Percentiles rank a stretch among this genome's conserved stretches.
phyloP scores from a whole-genome alignment of 2,329 filamentous ascomycete species.

The Alternaria arbusti region DNA sequence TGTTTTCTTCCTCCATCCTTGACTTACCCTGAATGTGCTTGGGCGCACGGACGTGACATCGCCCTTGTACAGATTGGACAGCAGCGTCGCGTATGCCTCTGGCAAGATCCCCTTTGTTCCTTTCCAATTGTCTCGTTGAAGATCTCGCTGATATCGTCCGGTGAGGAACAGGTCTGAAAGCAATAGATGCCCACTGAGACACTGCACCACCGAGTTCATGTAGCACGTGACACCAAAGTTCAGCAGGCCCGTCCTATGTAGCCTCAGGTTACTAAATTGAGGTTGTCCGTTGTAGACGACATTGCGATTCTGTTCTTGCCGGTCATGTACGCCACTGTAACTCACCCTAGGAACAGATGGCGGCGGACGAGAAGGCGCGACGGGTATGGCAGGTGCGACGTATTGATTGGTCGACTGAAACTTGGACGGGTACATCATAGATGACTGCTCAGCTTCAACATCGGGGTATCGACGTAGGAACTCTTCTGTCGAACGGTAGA shows the following conservation, averaged over 20 bases:
- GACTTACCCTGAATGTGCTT: slow-evolving; percentile 53
- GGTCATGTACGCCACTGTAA: slow-evolving; percentile 80
- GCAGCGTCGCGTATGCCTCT: slow-evolving; percentile 66
- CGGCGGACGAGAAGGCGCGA: slow-evolving; percentile 64
- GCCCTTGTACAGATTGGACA: slow-evolving; percentile 68
- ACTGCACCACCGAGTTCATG: slow-evolving; percentile 89
- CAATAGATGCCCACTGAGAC: slow-evolving; percentile 73
- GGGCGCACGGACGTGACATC: slow-evolving; percentile 57
- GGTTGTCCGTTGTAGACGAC: slow-evolving; percentile 55
- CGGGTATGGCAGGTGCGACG: slow-evolving; percentile 62
- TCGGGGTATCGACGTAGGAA: slow-evolving; percentile 84
- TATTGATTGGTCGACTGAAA: slow-evolving; percentile 53
- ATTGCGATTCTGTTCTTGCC: slow-evolving; percentile 47
- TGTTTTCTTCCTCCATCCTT: not conserved
- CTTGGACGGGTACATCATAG: slow-evolving; percentile 56
- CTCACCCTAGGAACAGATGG: slow-evolving; percentile 67
- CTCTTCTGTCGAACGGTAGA: slow-evolving; percentile 76
- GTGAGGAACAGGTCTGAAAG: slow-evolving; percentile 69
- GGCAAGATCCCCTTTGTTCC: slow-evolving; percentile 69
- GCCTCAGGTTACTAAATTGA: slow-evolving; percentile 52
- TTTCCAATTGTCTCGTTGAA: slow-evolving; percentile 68
- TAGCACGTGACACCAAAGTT: slow-evolving; percentile 89
- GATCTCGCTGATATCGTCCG: slow-evolving; percentile 66
- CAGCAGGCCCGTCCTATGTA: slow-evolving; percentile 73
- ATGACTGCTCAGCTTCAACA: slow-evolving; percentile 62